Base-by-base conservation (phyloP, 768 basidiomycete species). In the Phaeotremella skinneri region DNA sequence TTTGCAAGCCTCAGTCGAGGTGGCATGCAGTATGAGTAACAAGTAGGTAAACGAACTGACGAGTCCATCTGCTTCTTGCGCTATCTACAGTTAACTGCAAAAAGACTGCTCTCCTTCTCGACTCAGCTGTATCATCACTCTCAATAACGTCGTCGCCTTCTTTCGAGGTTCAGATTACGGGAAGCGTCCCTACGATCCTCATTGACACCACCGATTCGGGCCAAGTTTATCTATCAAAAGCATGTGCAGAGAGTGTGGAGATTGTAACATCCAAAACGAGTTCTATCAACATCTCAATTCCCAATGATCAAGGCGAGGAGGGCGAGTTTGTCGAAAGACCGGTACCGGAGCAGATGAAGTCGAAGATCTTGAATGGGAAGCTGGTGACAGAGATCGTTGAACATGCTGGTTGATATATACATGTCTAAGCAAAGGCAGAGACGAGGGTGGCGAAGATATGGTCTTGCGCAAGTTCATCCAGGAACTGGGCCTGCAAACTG, bases 231-330 rank as follows among this genome's bases (percentile, higher is more conserved):
- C 83, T 99, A 37, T 92, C 90, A 23, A 88, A 86, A 72, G 85
- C 83, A 13, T 87, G 87, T 65, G 81, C 97, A 51, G 83, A 76
- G 55, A 69, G 67, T 7, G 82, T 85, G 9, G 92, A 97, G 79
- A 88, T 99, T 68, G 90, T 89, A 27, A 94, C 92, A 0, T 87
- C 91, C 51, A 97, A 98, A 78, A 93, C 90, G 77, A 91, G 89
- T 69, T 82, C 85, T 30, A 88, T 99, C 78, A 99, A 98, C 78
- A 81, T 99, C 63, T 89, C 84, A 66, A 72, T 97, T 21, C 92
- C 91, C 0, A 90, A 85, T 17, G 43, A 23, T 45, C 7, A 45
- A 13, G 91, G 91, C 64, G 91, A 96, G 74, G 91, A 94, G 9
- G 94, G 92, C 4, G 81, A 93, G 45, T 97, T 92, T 68, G 83